phyloP scores from a whole-genome alignment of 306 rosid genomes.

The Acmispon strigosus region DNA sequence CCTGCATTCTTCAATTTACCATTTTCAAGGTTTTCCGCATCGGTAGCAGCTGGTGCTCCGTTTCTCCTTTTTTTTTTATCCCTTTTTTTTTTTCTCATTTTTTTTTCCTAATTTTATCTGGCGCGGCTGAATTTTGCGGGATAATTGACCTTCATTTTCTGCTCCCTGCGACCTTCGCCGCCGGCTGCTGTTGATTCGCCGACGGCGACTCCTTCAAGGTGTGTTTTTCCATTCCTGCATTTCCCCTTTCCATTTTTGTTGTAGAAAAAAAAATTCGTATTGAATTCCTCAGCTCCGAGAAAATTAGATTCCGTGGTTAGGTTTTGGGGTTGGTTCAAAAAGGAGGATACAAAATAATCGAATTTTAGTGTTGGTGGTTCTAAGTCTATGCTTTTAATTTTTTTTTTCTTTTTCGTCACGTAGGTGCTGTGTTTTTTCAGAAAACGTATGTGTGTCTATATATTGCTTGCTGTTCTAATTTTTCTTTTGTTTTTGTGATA shows the following conservation, averaged over 20 bases:
- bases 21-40: conserved; percentile 7
- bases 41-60: neutral
- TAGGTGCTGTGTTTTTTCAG: neutral
- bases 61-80: neutral
- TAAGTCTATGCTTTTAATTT: neutral
- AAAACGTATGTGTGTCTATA: neutral
- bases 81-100: neutral
- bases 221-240: neutral
- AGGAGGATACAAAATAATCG: neutral
- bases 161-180: conserved; percentile 29
- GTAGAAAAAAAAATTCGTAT: neutral
- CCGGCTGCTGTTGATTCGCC: conserved; percentile 20
- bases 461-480: conserved; percentile 3
- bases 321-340: neutral
- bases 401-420: neutral
- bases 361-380: neutral
- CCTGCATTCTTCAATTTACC: conserved; percentile 15
- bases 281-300: neutral
- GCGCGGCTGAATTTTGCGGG: conserved; percentile 14
- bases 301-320: neutral
- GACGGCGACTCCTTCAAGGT: conserved; percentile 38
- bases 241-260: neutral
- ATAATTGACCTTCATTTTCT: conserved; percentile 21
- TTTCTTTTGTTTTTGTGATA: neutral
- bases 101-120: conserved; percentile 9